Conservation (phyloP, 345 rosid species). For the Nephelium lappaceum region DNA sequence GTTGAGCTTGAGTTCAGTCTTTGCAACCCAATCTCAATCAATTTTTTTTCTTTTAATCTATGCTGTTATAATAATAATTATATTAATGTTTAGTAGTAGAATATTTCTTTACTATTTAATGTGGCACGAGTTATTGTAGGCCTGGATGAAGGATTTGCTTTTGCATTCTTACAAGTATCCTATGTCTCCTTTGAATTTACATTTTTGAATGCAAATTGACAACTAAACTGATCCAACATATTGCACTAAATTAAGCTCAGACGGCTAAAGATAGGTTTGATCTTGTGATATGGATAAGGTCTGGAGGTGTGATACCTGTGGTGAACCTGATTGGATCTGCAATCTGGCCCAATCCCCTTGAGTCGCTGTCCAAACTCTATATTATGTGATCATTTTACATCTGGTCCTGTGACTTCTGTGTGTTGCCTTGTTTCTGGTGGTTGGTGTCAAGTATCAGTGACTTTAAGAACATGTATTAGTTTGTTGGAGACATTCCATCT, state of each 20-base stretch:
- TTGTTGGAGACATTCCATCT: slow-evolving; percentile 4
- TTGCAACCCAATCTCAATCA: slow-evolving; percentile 2
- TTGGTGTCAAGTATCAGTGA: neutral
- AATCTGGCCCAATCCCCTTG: neutral
- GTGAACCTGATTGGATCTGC: neutral
- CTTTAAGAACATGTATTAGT: neutral
- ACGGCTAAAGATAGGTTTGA: neutral
- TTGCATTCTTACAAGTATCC: neutral
- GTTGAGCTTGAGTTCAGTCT: neutral
- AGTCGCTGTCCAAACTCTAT: neutral
- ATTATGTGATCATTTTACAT: neutral
- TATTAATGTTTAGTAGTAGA: neutral
- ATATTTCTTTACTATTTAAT: neutral
- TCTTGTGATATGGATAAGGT: neutral
- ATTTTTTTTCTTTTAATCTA: neutral
- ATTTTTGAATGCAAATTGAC: neutral
- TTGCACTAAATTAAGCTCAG: neutral
- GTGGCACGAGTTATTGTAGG: neutral
- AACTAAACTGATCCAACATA: neutral
- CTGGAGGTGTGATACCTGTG: neutral
- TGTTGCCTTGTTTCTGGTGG: neutral
- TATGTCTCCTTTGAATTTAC: neutral
- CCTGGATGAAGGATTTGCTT: slow-evolving; percentile 2
- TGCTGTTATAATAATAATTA: neutral
- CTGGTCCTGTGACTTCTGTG: neutral